Conservation (phyloP, 495 filamentous ascomycete species). For the Tetracladium setigerum region DNA sequence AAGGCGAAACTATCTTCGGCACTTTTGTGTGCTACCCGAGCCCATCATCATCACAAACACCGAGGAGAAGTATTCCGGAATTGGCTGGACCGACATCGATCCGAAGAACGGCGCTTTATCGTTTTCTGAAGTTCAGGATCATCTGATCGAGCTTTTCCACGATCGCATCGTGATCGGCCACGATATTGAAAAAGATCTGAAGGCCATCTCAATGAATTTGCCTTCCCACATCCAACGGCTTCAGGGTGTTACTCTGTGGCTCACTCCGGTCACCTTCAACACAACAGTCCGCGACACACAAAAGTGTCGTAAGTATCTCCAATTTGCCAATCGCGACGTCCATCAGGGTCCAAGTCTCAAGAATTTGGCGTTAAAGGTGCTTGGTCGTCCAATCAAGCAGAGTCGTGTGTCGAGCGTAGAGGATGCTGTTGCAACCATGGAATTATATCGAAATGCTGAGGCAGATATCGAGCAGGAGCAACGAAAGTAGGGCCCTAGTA, state of each 20-base stretch:
- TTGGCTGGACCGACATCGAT: not conserved
- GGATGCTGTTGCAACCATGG: not conserved
- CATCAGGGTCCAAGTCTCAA: not conserved
- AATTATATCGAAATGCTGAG: not conserved
- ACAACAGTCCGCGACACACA: not conserved
- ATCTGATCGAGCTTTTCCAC: not conserved
- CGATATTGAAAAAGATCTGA: slow-evolving; percentile 4
- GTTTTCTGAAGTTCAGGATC: not conserved
- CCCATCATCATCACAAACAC: not conserved
- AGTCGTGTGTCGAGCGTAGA: not conserved
- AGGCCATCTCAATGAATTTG: slow-evolving; percentile 4
- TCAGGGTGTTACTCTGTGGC: not conserved
- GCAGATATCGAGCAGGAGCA: no score
- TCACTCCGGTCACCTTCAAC: not conserved
- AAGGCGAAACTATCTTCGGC: not conserved
- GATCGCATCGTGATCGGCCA: slow-evolving; percentile 1
- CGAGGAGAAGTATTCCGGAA: not conserved
- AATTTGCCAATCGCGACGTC: not conserved
- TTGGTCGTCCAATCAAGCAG: not conserved
- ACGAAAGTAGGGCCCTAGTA: no score
- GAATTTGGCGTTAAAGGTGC: not conserved
- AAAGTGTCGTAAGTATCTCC: not conserved
- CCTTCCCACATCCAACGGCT: slow-evolving; percentile 2
- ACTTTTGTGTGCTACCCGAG: slow-evolving; percentile 1
- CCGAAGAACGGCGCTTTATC: not conserved